Evolutionary conservation across 805 yeast species (phyloP).

Genomic region (Millerozyma acaciae): DNA sequence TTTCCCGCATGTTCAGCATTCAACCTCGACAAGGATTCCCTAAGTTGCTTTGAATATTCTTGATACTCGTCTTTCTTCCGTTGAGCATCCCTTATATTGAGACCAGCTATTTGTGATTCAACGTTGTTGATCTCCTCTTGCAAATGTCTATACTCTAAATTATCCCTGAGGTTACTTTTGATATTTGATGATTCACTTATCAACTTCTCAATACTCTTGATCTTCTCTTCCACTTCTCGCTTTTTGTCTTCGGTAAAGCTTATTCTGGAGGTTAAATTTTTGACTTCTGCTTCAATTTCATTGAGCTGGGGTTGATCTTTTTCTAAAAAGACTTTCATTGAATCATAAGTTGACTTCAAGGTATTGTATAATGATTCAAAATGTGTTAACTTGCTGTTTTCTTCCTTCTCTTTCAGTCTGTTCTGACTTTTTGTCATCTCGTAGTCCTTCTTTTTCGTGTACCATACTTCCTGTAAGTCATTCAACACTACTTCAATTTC

Average conservation of each 20-base stretch:
- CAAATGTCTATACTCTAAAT: slow-evolving; percentile 53
- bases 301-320: slow-evolving; percentile 17
- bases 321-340: slow-evolving; percentile 19
- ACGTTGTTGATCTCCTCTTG: slow-evolving; percentile 34
- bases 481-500: neutral
- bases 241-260: slow-evolving; percentile 18
- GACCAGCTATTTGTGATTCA: slow-evolving; percentile 34
- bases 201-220: slow-evolving; percentile 35
- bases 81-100: slow-evolving; percentile 59
- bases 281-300: slow-evolving; percentile 17
- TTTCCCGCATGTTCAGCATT: slow-evolving; percentile 69
- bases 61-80: slow-evolving; percentile 59
- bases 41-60: slow-evolving; percentile 47
- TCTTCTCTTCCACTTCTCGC: slow-evolving; percentile 11
- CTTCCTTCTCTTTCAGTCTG: slow-evolving; percentile 1
- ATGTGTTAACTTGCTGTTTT: neutral
- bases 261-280: neutral
- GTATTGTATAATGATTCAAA: neutral
- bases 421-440: neutral
- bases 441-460: slow-evolving; percentile 1
- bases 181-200: slow-evolving; percentile 56
- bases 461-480: neutral
- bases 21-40: slow-evolving; percentile 47
- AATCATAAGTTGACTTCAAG: slow-evolving; percentile 4
- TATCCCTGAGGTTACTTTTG: slow-evolving; percentile 61